Evolutionary conservation across 129 eudicot species (phyloP), one percentile per base, ranked within the genome.

Genomic region (Flaveria robusta): DNA sequence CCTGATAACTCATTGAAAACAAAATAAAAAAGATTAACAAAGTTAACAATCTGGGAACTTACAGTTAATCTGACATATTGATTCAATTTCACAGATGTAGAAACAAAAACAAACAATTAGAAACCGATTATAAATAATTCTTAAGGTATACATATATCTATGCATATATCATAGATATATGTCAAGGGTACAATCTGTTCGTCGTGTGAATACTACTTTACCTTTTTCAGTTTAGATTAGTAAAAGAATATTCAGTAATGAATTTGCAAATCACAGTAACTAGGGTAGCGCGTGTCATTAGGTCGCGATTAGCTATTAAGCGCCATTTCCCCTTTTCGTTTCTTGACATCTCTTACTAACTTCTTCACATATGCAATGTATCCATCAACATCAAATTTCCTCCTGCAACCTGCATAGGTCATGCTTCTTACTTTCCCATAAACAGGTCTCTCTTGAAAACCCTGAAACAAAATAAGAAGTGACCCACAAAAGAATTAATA

Each of bases 351-450:
- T 80, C 91, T 87, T 19, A 91, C 96, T 26, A 91, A 66, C 74
- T 83, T 85, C 91, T 91, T 85, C 50, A 89, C 87, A 43, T 91
- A 83, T 19, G 96, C 73, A 77, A 89, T 89, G 75, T 95, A 95
- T 19, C 89, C 95, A 77, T 91, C 95, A 19, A 91, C 97, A 31
- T 91, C 81, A 29, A 95, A 95, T 71, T 95, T 95, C 86, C 97
- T 89, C 70, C 87, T 89, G 92, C 99, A 95, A 7, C 99, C 99
- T 9, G 89, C 96, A 34, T 87, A 95, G 81, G 88, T 89, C 99
- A 95, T 95, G 82, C 87, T 89, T 65, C 99, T 84, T 76, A 95
- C 89, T 83, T 95, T 95, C 54, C 99, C 99, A 77, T 86, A 95
- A 9, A 95, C 81, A 0, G 94, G 87, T 16, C 99, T 83, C 81